Evolutionary conservation across 2,329 filamentous ascomycete species (phyloP), one percentile per base, ranked within the genome.

Genomic region (Didymellaceae sp.): DNA sequence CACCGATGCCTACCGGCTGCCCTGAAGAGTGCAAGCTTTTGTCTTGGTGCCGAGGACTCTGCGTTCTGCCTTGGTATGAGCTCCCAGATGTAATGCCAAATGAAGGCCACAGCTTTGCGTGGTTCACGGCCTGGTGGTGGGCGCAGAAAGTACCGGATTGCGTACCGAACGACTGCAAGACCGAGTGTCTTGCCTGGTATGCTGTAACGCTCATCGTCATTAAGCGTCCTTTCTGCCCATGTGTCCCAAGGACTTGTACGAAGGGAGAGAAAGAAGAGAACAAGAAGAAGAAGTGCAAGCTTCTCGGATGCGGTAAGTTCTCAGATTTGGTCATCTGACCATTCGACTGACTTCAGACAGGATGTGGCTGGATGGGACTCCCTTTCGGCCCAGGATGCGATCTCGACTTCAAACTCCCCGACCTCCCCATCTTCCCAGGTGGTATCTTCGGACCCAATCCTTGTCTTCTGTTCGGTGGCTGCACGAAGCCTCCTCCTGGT

Each of bases 301-400:
- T 63, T 1, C 46, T 65, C 14, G 63, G 62, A 13, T 65, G 61
- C 31, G 59, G 53, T 44, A 55, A 22, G 42, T 26, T 6, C 14
- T 3, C 5, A 6, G 5, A 10, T 2, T 17, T 20, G 5, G 2
- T 18, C 21, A 5, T 1, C 2, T 17, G 9, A 6, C 16, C 26
- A 5, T 26, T 14, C 14, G 2, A 21, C 45, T 50, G 25, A 54
- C 50, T 33, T 6, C 10, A n/a, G 17, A 13, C 38, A 55, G 52
- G 55, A 7, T 67, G 62, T 18, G 62, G 64, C 11, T 65, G 55
- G 52, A 54, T 62, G 57, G 64, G 64, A 10, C 53, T 67, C n/a
- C 37, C 43, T 3, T 55, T 52, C 24, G 61, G 62, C 5, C 59
- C 58, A 16, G 59, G 58, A 8, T 60, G 60, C 30, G 31, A 48